These are phyloP conservation scores for Biancaea sappan DNA, from an alignment of 306 rosid genomes.

Conservation along the genomic window DNA sequence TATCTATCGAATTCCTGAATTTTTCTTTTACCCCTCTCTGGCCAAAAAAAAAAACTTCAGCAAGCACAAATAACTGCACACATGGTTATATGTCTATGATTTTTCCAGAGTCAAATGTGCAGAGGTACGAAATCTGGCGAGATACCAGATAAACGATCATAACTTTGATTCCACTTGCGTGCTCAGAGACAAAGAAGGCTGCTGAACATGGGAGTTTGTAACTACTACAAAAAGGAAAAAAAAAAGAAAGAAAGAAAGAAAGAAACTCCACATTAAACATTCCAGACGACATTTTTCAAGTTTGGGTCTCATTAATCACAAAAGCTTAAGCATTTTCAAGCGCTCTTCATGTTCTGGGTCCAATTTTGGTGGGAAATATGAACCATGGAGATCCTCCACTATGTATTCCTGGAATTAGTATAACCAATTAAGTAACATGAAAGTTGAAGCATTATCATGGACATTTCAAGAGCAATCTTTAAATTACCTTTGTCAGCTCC, in stretches of 20 bases:
- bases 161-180: constrained; percentile 31
- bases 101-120: constrained; percentile 24
- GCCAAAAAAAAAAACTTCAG: not conserved
- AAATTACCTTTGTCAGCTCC: constrained; percentile 87
- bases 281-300: constrained; percentile 31
- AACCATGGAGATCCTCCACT: constrained; percentile 89
- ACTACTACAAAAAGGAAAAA: not conserved
- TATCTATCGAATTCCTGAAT: not conserved
- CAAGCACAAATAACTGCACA: constrained; percentile 10
- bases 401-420: constrained; percentile 70
- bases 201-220: constrained; percentile 27
- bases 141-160: constrained; percentile 23
- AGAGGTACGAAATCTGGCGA: constrained; percentile 32
- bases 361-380: constrained; percentile 83
- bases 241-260: no score
- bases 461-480: not conserved
- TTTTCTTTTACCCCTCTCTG: not conserved
- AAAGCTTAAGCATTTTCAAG: constrained; percentile 91
- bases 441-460: not conserved
- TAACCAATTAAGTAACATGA: not conserved
- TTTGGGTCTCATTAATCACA: constrained; percentile 35
- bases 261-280: constrained; percentile 18
- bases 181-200: constrained; percentile 31
- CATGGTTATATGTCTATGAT: constrained; percentile 1
- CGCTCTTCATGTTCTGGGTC: constrained; percentile 90